A percentile compares a stretch with the other conserved stretches of the same genome.
Evolutionary conservation across 257 asterid species (phyloP).

Genomic region (Agastache rugosa): DNA sequence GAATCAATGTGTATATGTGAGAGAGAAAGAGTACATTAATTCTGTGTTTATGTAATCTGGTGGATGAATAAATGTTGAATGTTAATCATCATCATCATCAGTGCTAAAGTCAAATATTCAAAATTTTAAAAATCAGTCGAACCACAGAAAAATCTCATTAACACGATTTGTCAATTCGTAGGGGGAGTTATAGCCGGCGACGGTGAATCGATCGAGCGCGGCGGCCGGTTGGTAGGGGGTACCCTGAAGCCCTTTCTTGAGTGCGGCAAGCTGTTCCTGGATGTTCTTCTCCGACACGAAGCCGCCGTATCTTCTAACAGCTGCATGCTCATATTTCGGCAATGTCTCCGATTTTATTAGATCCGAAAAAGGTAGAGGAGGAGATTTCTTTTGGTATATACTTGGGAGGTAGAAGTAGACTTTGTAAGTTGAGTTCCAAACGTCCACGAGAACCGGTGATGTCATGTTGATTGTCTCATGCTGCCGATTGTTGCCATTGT

Average conservation of each 20-base stretch:
- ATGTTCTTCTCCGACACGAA: neutral
- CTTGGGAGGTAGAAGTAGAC: slow-evolving; percentile 34
- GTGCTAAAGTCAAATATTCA: too few relatives aligned
- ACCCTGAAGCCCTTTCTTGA: slow-evolving; percentile 35
- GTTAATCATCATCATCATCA: too few relatives aligned
- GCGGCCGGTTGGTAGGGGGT: slow-evolving; percentile 24
- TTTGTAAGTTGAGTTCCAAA: slow-evolving; percentile 22
- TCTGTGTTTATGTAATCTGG: too few relatives aligned
- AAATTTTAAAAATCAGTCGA: neutral
- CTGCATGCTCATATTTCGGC: slow-evolving; percentile 33
- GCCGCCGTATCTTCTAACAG: slow-evolving; percentile 37
- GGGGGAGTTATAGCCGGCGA: slow-evolving; percentile 26
- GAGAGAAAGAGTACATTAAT: too few relatives aligned
- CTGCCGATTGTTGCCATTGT: slow-evolving; percentile 26
- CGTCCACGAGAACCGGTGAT: slow-evolving; percentile 32
- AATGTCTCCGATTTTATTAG: neutral
- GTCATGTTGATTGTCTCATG: slow-evolving; percentile 31
- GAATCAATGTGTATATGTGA: too few relatives aligned
- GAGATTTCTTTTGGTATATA: slow-evolving; percentile 27
- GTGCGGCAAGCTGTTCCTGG: slow-evolving; percentile 10
- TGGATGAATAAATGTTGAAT: too few relatives aligned
- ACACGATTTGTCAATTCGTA: neutral
- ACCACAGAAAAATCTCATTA: neutral
- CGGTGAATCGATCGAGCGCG: neutral
- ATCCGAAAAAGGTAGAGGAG: neutral